These are phyloP conservation scores for Rehmannia glutinosa DNA, from an alignment of 257 asterid genomes.

Conservation along the genomic window DNA sequence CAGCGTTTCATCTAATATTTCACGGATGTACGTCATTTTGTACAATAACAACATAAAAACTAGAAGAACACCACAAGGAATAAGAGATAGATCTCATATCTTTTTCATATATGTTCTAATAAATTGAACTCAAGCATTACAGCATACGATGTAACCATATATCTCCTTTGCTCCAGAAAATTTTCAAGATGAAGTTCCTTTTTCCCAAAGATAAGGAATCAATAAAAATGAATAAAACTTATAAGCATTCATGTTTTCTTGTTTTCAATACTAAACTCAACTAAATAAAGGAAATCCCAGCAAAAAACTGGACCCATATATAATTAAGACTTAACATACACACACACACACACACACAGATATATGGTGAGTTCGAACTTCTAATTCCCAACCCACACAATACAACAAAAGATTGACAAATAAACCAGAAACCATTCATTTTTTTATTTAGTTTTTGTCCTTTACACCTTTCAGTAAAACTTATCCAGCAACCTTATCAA, in stretches of 20 bases:
- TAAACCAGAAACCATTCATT: neutral
- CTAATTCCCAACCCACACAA: neutral
- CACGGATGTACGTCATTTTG: too few relatives aligned
- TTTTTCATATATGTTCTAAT: neutral
- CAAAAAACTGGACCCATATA: neutral
- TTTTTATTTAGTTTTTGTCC: neutral
- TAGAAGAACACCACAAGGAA: too few relatives aligned
- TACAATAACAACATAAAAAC: too few relatives aligned
- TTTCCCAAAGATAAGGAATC: too few relatives aligned
- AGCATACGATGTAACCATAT: neutral
- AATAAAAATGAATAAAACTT: neutral
- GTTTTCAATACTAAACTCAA: neutral
- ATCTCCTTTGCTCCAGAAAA: neutral
- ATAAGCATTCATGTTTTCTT: neutral
- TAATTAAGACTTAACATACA: neutral
- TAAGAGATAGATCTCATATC: too few relatives aligned
- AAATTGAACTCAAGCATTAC: neutral
- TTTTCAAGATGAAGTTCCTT: neutral
- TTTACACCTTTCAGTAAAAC: too few relatives aligned
- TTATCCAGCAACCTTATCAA: neutral
- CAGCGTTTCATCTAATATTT: too few relatives aligned
- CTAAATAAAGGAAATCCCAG: neutral
- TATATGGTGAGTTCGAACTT: too few relatives aligned
- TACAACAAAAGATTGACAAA: neutral
- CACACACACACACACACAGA: neutral